Evolutionary conservation across 1,139 yeast genomes (phyloP).

Genomic region (Pichia sp.): DNA sequence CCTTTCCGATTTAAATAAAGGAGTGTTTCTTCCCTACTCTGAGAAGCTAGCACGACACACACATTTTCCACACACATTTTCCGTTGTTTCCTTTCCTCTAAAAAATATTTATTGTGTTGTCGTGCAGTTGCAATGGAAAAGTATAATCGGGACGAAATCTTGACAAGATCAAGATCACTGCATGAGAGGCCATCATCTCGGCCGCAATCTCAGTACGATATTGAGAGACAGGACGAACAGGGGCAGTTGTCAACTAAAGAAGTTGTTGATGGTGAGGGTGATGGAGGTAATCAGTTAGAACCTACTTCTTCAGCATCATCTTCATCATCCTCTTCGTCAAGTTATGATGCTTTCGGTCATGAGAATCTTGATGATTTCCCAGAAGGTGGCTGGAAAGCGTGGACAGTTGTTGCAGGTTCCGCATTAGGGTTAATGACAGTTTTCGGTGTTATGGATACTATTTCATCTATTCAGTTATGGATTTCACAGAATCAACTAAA

Average conservation of each 20-base stretch:
- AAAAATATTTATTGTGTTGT: too few species aligned
- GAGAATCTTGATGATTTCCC: constrained; percentile 37
- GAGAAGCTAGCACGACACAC: too few species aligned
- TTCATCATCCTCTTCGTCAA: constrained; percentile 1
- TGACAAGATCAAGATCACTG: background rate
- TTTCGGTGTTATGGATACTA: constrained; percentile 58
- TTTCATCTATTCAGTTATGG: constrained; percentile 62
- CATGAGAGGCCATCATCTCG: too few species aligned
- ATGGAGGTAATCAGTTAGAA: background rate
- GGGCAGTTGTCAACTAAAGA: background rate
- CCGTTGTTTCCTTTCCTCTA: background rate
- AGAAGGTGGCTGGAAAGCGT: constrained; percentile 51
- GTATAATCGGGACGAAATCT: background rate
- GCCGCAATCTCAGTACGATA: too few species aligned
- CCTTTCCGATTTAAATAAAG: too few species aligned
- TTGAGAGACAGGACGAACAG: too few species aligned
- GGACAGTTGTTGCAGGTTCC: constrained; percentile 52
- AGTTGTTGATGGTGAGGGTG: background rate
- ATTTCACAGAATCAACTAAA: constrained; percentile 48
- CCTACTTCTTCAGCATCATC: too few species aligned
- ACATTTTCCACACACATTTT: too few species aligned
- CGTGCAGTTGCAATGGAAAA: too few species aligned
- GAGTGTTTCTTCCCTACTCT: too few species aligned
- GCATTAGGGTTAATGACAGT: constrained; percentile 55
- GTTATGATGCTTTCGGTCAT: constrained; percentile 22